Conservation (phyloP, 2,329 filamentous ascomycete species). For the Bipolaris oryzae region DNA sequence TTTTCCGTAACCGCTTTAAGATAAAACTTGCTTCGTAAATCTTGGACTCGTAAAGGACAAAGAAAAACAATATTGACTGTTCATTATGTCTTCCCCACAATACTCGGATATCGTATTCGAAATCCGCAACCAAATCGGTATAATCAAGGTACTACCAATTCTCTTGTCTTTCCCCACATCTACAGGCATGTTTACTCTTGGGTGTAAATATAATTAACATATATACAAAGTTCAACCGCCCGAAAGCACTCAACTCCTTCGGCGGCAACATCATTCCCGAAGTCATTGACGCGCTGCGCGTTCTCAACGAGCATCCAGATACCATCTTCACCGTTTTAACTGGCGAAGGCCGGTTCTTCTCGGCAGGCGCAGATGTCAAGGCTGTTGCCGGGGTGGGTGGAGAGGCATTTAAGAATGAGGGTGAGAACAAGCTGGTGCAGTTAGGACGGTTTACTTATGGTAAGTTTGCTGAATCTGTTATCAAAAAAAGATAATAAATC, state of each 20-base stretch:
- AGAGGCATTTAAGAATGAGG: constrained; percentile 28
- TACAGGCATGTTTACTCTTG: neutral
- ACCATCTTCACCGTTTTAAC: constrained; percentile 60
- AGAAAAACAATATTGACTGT: neutral
- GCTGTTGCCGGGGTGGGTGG: constrained; percentile 25
- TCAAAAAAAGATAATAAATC: neutral
- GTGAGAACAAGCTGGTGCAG: constrained; percentile 44
- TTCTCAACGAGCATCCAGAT: constrained; percentile 55
- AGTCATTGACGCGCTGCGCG: constrained; percentile 51
- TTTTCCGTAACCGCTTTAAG: too few species aligned
- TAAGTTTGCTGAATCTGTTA: constrained; percentile 18
- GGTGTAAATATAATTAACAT: neutral
- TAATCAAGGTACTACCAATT: constrained; percentile 50
- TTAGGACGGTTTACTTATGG: constrained; percentile 38
- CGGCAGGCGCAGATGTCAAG: constrained; percentile 57
- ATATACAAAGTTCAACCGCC: constrained; percentile 54
- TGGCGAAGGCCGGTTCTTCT: constrained; percentile 59
- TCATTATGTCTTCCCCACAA: constrained; percentile 29
- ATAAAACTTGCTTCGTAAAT: too few species aligned
- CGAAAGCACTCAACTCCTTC: constrained; percentile 57
- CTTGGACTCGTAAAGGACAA: neutral
- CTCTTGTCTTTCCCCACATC: neutral
- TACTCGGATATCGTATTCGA: constrained; percentile 54
- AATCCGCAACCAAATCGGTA: constrained; percentile 53
- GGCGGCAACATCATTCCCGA: constrained; percentile 54